These are phyloP conservation scores for Neurospora cerealis DNA, from an alignment of 495 filamentous ascomycete genomes.

Conservation along the genomic window DNA sequence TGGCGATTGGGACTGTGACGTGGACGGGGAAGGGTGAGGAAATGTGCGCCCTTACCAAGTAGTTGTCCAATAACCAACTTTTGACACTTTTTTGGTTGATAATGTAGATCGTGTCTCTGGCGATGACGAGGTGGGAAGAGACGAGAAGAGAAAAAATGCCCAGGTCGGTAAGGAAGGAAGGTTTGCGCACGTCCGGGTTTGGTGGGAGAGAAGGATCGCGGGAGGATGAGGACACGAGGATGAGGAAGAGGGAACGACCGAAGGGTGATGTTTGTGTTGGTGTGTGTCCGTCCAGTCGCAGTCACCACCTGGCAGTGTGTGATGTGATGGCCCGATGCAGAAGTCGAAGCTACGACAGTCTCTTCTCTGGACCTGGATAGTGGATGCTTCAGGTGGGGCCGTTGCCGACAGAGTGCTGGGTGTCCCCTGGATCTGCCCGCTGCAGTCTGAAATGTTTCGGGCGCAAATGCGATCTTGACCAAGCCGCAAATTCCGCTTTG, in stretches of 20 bases:
- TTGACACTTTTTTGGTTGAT: neutral
- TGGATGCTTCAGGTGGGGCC: neutral
- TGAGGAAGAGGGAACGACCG: neutral
- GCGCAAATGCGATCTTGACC: neutral
- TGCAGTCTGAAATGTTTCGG: neutral
- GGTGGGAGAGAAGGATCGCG: neutral
- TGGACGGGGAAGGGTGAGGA: neutral
- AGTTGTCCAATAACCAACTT: neutral
- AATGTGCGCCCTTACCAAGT: neutral
- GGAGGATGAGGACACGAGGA: neutral
- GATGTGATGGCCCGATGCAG: neutral
- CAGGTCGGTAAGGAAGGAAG: neutral
- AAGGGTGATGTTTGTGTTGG: neutral
- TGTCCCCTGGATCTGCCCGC: neutral
- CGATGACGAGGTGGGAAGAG: neutral
- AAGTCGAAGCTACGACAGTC: neutral
- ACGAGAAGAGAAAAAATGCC: neutral
- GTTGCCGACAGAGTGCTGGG: neutral
- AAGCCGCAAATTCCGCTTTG: neutral
- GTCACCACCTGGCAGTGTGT: neutral
- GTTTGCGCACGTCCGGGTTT: neutral
- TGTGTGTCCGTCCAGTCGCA: neutral
- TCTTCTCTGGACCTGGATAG: neutral
- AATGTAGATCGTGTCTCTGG: neutral
- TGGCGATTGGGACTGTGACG: neutral